Evolutionary conservation across 1,139 yeast species (phyloP).

Genomic region (Pichia sp.): DNA sequence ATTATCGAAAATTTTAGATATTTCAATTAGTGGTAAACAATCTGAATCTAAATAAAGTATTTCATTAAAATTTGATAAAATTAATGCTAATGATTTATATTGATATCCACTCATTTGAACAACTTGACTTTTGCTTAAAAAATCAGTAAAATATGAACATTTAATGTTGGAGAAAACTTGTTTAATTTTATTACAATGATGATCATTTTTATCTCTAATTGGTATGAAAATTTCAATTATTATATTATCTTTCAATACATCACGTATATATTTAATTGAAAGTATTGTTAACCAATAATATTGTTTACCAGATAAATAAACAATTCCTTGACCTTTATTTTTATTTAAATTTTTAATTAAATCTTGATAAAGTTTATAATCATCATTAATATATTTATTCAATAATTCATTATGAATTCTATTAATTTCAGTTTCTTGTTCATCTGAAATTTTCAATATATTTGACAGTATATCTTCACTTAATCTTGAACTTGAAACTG

Average conservation of each 20-base stretch:
- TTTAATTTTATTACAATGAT: conserved; percentile 21
- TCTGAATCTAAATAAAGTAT: conserved; percentile 65
- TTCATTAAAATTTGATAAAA: conserved; percentile 53
- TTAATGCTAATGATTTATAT: conserved; percentile 54
- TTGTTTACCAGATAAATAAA: conserved; percentile 25
- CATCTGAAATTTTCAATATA: conserved; percentile 17
- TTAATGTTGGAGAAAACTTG: conserved; percentile 20
- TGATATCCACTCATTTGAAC: conserved; percentile 41
- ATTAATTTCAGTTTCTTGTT: conserved; percentile 20
- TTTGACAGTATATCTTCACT: conserved; percentile 17
- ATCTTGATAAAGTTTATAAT: conserved; percentile 12
- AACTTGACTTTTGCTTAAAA: conserved; percentile 16
- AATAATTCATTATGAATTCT: conserved; percentile 19
- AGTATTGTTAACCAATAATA: conserved; percentile 26
- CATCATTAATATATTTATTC: conserved; percentile 8
- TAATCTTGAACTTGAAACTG: conserved; percentile 17
- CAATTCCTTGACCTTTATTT: conserved; percentile 21
- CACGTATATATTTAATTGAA: conserved; percentile 26
- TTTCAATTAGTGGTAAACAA: conserved; percentile 50
- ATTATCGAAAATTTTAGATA: conserved; percentile 42
- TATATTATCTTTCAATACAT: conserved; percentile 20
- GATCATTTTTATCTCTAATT: conserved; percentile 17
- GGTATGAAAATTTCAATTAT: conserved; percentile 28
- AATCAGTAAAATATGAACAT: conserved; percentile 25
- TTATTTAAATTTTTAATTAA: conserved; percentile 6